A percentile compares a stretch with the other conserved stretches of the same genome.
phyloP scores from a whole-genome alignment of 2,329 filamentous ascomycete genomes.

The Alternaria arbusti region DNA sequence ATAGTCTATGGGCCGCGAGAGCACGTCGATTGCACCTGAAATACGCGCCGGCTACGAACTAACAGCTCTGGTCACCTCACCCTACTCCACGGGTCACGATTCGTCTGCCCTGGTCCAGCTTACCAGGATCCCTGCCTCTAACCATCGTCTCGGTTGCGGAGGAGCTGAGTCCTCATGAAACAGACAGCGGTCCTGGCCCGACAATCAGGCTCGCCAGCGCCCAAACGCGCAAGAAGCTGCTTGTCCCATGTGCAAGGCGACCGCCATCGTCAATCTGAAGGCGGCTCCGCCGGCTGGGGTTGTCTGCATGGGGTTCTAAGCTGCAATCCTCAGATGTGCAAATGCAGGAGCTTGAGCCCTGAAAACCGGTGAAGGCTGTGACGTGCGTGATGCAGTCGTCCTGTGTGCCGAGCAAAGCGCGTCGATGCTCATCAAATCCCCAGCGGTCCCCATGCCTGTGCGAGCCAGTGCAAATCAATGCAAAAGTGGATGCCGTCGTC shows the following conservation, averaged over 20 bases:
- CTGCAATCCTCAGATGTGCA: conserved; percentile 1
- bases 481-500: conserved; percentile 10
- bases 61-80: conserved; percentile 4
- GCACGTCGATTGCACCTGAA: background rate
- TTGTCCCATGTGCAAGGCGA: conserved; percentile 16
- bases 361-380: conserved; percentile 21
- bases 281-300: conserved; percentile 31
- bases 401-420: conserved; percentile 12
- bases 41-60: conserved; percentile 12
- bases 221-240: conserved; percentile 24
- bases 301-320: conserved; percentile 3
- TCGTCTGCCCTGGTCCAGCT: conserved; percentile 14
- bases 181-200: conserved; percentile 22
- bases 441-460: conserved; percentile 1
- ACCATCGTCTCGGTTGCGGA: conserved; percentile 21
- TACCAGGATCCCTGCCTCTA: conserved; percentile 10
- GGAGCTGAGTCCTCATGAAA: conserved; percentile 18
- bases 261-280: conserved; percentile 20
- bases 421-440: conserved; percentile 18
- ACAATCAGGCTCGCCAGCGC: conserved; percentile 23
- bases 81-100: conserved; percentile 6
- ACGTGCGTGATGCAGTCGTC: conserved; percentile 20
- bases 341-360: conserved; percentile 20
- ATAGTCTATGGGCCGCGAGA: conserved; percentile 2
- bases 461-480: conserved; percentile 3